Evolutionary conservation across 2,329 filamentous ascomycete species (phyloP), one percentile per base, ranked within the genome.

Genomic region (Fusarium oligoseptatum): DNA sequence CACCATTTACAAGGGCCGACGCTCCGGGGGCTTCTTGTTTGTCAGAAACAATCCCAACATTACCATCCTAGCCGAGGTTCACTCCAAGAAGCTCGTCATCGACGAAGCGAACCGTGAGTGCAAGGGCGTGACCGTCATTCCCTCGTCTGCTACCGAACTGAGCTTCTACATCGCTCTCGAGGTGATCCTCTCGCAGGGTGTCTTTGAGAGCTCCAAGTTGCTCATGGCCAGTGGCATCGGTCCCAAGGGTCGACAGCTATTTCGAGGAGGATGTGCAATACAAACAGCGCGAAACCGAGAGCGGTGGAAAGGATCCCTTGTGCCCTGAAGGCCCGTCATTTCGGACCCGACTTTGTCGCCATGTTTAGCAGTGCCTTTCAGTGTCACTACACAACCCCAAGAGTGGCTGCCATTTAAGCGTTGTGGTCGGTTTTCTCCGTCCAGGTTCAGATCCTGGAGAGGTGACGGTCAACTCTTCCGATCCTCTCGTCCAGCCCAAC

Each of bases 161-260:
- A 85, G 77, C 55, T 83, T 90, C 68, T 82, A 81, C 7, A 87
- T 89, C 36, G 84, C 79, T 17, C 74, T 86, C 81, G 87, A 88
- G 77, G 87, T 87, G 8, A 87, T 84, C 5, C 80, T 88, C 7
- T 84, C 84, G 0, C 79, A 82, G 34, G 91, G 91, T 22, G 87
- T 89, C 2, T 92, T 89, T 81, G 90, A 92, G 81, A 88, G 87
- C 1, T 90, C 91, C 3, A 91, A 93, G 80, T 81, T 93, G 2
- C 87, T 93, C 7, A 90, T 91, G 83, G 86, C 92, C 2, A 89
- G 85, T 61, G 91, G 92, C 17, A 86, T 93, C 55, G 91, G 91
- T 0, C 90, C 90, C 0, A 78, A 80, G 7, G 78, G 89, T 91
- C 61, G 90, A 92, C 75, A 78, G 86, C n/a, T 84, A 85, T 37